phyloP scores from a whole-genome alignment of 2,329 filamentous ascomycete genomes.

The Keithomyces neogunnii region DNA sequence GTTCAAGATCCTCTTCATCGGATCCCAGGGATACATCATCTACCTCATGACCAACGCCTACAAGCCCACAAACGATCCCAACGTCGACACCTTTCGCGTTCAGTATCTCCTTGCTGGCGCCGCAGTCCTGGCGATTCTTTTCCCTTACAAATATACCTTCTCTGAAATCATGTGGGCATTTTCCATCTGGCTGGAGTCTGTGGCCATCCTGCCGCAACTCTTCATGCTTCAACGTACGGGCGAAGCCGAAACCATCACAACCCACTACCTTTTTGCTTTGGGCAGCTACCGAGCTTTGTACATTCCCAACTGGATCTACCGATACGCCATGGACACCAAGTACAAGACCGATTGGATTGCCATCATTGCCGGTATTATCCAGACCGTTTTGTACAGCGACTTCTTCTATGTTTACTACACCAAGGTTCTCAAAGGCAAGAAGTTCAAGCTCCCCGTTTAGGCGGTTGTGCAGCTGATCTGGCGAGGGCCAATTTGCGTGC shows the following conservation, averaged over 20 bases:
- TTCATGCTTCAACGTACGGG: conserved; percentile 98
- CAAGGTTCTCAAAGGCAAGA: conserved; percentile 84
- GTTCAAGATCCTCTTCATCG: conserved; percentile 95
- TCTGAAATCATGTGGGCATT: conserved; percentile 95
- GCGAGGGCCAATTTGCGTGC: background rate
- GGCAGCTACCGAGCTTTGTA: conserved; percentile 89
- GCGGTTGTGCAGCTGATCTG: background rate
- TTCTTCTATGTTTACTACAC: conserved; percentile 99
- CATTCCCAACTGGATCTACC: conserved; percentile 97
- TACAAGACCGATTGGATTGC: conserved; percentile 78
- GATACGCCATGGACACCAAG: conserved; percentile 66
- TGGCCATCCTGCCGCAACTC: conserved; percentile 92
- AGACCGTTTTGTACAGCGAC: conserved; percentile 94
- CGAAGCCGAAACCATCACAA: conserved; percentile 98
- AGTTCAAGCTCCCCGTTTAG: conserved; percentile 78
- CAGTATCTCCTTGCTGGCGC: conserved; percentile 85
- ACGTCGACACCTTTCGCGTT: conserved; percentile 94
- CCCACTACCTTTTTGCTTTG: conserved; percentile 91
- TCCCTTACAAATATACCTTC: conserved; percentile 76
- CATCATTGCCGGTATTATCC: conserved; percentile 79
- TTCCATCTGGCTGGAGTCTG: conserved; percentile 94
- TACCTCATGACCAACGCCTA: conserved; percentile 98
- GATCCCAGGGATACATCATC: conserved; percentile 83
- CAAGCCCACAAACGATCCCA: conserved; percentile 95
- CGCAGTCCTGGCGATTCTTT: conserved; percentile 67